Conservation (phyloP, 768 basidiomycete genomes). For the Lyophyllum atratum region DNA sequence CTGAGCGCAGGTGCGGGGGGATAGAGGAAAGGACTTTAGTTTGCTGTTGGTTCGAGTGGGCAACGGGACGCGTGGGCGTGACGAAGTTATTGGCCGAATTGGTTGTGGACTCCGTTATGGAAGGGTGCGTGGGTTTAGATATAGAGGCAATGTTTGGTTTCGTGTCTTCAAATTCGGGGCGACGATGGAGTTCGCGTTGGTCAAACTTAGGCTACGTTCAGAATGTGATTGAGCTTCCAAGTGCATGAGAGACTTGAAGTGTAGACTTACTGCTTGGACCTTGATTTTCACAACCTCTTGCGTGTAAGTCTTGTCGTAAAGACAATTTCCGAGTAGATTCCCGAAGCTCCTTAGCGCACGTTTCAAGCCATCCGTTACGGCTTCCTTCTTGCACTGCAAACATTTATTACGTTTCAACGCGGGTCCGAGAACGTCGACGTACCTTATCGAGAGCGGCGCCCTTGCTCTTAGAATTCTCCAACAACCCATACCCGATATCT, state of each 20-base stretch:
- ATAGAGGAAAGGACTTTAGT: conserved; percentile 32
- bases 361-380: conserved; percentile 93
- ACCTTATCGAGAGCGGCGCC: conserved; percentile 92
- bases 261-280: conserved; percentile 68
- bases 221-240: neutral
- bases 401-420: neutral
- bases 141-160: conserved; percentile 27
- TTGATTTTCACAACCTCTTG: conserved; percentile 88
- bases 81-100: neutral
- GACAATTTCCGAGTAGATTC: conserved; percentile 91
- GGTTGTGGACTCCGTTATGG: conserved; percentile 13
- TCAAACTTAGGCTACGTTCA: conserved; percentile 66
- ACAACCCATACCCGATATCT: conserved; percentile 88
- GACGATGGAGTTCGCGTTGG: conserved; percentile 63
- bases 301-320: conserved; percentile 94
- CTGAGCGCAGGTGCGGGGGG: conserved; percentile 41
- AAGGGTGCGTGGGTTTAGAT: conserved; percentile 6
- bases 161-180: conserved; percentile 65
- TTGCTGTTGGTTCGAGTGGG: conserved; percentile 20
- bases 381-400: conserved; percentile 93
- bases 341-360: conserved; percentile 91
- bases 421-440: conserved; percentile 21
- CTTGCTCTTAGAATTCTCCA: conserved; percentile 87
- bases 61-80: conserved; percentile 13
- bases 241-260: neutral